A percentile compares a stretch with the other conserved stretches of the same genome.
Evolutionary conservation across 306 rosid species (phyloP).

Genomic region (Trichosanthes truncata): DNA sequence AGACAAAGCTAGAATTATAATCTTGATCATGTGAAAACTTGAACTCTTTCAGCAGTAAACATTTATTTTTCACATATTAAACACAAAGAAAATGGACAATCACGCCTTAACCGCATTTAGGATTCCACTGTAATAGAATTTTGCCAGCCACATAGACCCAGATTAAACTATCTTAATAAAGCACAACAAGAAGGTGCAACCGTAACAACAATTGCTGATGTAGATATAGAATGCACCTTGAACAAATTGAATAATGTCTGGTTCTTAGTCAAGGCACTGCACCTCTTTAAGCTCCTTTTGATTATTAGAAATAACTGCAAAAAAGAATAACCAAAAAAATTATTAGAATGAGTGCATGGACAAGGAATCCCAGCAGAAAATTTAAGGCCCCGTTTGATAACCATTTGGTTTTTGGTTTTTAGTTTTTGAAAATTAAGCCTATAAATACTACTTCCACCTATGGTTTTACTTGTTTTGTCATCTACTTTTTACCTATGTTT

Average conservation of each 20-base stretch:
- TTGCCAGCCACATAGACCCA: background rate
- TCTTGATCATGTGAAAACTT: background rate
- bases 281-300: slow-evolving; percentile 96
- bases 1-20: background rate
- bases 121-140: background rate
- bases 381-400: too few species aligned
- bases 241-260: slow-evolving; percentile 82
- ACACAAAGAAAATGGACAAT: background rate
- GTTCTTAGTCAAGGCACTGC: slow-evolving; percentile 95
- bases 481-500: too few species aligned
- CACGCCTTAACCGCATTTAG: background rate
- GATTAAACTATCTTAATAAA: background rate
- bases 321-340: slow-evolving; percentile 22
- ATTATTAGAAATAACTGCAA: slow-evolving; percentile 85
- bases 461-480: too few species aligned
- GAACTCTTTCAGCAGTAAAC: background rate
- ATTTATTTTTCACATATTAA: background rate
- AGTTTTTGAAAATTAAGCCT: too few species aligned
- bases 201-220: background rate
- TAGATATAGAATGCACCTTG: slow-evolving; percentile 49
- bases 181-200: background rate
- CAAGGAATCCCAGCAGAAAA: background rate
- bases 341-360: background rate
- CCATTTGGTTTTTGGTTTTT: too few species aligned
- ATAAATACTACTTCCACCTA: too few species aligned